Base-by-base conservation (phyloP, 371 early-diverging fungal genomes). In the Rhizopus arrhizus region DNA sequence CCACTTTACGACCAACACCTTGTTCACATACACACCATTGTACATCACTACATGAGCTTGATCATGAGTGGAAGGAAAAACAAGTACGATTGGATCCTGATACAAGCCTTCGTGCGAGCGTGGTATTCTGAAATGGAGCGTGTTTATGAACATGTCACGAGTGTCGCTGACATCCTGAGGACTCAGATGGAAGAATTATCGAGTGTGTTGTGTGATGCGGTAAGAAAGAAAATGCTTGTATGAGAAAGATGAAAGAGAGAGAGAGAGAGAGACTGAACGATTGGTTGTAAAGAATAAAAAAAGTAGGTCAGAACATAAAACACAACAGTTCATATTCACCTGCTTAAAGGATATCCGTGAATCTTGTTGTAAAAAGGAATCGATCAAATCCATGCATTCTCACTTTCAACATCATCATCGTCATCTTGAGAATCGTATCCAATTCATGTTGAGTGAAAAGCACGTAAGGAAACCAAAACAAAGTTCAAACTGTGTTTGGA, bases 101-200 rank as follows among this genome's bases (percentile, higher is more conserved):
- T 59, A 41, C 53, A 59, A 41, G 46, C 59, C 11, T 59, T 59
- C 46, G 42, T 59, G 31, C 56, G 56, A 33, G 31, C 38, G 32
- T 65, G 65, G 65, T 51, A 60, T 15, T 42, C 56, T 13, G 65
- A 65, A 52, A n/a, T 60, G 13, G 61, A 59, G 8, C 11, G 41
- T 34, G 41, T 65, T 3, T 40, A 50, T 40, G 47, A 28, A 7
- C 31, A 51, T n/a, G 56, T 49, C 32, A 42, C 49, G 33, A 29
- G 12, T n/a, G 56, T 56, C 12, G 13, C 50, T 2, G 35, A 8
- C 4, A 8, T 56, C 8, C n/a, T 65, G 16, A 46, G 45, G 7
- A 12, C 8, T n/a, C 65, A 60, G 16, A 15, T 65, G 16, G 51
- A 59, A 12, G 50, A 53, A 13, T 36, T 64, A 10, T 50, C 22